These are phyloP conservation scores for Metschnikowia dekortorum DNA, from an alignment of 805 yeast genomes.

Conservation along the genomic window DNA sequence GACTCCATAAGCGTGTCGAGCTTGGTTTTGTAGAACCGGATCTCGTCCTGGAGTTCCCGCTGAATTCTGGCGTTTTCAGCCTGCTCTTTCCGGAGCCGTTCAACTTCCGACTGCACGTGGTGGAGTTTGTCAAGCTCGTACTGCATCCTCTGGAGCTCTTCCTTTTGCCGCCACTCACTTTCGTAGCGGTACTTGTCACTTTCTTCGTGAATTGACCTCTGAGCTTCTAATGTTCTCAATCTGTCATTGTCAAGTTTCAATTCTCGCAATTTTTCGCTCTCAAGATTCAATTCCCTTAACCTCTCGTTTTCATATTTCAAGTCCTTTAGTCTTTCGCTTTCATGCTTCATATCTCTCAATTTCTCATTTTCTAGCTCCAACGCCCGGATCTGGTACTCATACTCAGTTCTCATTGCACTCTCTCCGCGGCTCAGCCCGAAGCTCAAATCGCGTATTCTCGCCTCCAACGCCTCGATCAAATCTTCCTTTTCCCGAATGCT, in stretches of 20 bases:
- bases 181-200: neutral
- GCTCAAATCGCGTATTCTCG: conserved; percentile 29
- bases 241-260: conserved; percentile 35
- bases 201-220: conserved; percentile 10
- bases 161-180: neutral
- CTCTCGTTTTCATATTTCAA: neutral
- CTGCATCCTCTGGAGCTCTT: neutral
- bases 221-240: conserved; percentile 25
- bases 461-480: conserved; percentile 29
- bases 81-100: conserved; percentile 33
- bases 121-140: conserved; percentile 7
- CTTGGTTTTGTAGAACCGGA: conserved; percentile 29
- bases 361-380: conserved; percentile 33
- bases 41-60: conserved; percentile 33
- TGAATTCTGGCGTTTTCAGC: conserved; percentile 36
- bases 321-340: conserved; percentile 23
- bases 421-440: conserved; percentile 7
- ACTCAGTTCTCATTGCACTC: conserved; percentile 6
- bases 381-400: conserved; percentile 9
- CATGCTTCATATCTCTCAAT: conserved; percentile 20
- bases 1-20: conserved; percentile 20
- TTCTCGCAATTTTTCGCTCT: conserved; percentile 35
- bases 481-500: conserved; percentile 32
- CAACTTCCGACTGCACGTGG: conserved; percentile 30
- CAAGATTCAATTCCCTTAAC: conserved; percentile 21